These are phyloP conservation scores for Yamadazyma friedrichii DNA, from an alignment of 1,139 yeast genomes.

Conservation along the genomic window DNA sequence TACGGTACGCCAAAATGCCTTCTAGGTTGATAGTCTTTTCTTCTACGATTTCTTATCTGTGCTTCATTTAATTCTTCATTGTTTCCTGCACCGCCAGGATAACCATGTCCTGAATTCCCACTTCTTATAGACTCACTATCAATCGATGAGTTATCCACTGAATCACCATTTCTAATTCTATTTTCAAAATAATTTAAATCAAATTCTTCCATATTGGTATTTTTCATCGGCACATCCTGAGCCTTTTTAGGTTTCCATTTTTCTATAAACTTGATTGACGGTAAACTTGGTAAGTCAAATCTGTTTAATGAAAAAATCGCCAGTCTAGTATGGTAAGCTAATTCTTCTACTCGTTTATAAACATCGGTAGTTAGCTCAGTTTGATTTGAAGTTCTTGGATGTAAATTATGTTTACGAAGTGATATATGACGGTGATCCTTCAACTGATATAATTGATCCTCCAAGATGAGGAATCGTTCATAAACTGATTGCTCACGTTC, in stretches of 20 bases:
- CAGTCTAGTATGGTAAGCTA: conserved; percentile 34
- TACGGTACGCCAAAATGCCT: conserved; percentile 55
- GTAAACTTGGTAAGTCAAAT: conserved; percentile 59
- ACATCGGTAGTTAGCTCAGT: conserved; percentile 14
- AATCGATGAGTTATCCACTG: conserved; percentile 16
- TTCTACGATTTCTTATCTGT: conserved; percentile 16
- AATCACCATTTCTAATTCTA: conserved; percentile 37
- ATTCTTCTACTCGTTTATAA: conserved; percentile 24
- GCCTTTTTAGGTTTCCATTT: conserved; percentile 16
- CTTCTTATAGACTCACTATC: conserved; percentile 12
- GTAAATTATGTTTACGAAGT: conserved; percentile 13
- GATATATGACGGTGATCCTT: conserved; percentile 47
- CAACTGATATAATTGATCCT: conserved; percentile 66
- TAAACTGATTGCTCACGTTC: conserved; percentile 61
- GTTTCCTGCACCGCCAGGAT: not conserved
- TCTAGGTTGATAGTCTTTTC: conserved; percentile 34
- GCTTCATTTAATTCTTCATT: conserved; percentile 13
- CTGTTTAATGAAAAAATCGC: conserved; percentile 34
- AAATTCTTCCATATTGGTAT: conserved; percentile 13
- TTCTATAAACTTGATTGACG: conserved; percentile 46
- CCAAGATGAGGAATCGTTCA: conserved; percentile 58
- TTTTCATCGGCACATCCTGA: conserved; percentile 18
- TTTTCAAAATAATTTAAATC: conserved; percentile 41
- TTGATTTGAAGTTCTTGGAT: conserved; percentile 1
- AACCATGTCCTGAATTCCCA: not conserved